These are phyloP conservation scores for Populus davidiana DNA, from an alignment of 345 rosid species.

Conservation along the genomic window DNA sequence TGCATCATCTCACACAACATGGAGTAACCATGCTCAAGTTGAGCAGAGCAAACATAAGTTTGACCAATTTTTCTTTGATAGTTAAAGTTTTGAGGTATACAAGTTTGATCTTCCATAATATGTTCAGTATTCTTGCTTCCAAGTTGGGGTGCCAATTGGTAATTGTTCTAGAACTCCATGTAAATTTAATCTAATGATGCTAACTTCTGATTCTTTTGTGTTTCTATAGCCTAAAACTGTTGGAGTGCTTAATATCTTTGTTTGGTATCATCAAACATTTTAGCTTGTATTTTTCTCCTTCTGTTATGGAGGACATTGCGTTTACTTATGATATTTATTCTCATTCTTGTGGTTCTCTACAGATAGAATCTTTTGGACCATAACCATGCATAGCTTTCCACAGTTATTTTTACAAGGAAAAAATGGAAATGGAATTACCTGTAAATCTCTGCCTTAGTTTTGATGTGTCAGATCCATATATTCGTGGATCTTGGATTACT, in stretches of 20 bases:
- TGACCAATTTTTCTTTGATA: not conserved
- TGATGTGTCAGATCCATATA: not conserved
- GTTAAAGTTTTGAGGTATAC: too few species aligned
- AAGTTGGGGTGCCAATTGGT: not conserved
- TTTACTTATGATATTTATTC: not conserved
- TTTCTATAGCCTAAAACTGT: too few species aligned
- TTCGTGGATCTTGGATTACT: slow-evolving; percentile 10
- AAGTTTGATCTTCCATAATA: too few species aligned
- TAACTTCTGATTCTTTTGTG: too few species aligned
- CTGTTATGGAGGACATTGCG: too few species aligned
- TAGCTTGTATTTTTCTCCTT: too few species aligned
- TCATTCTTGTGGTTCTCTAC: not conserved
- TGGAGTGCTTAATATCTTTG: too few species aligned
- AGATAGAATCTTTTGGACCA: not conserved
- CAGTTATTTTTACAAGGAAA: not conserved
- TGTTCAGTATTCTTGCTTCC: not conserved
- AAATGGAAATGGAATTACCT: not conserved
- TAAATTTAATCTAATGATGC: too few species aligned
- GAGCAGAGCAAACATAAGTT: not conserved
- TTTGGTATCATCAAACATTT: too few species aligned
- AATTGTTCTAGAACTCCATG: too few species aligned
- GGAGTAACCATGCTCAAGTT: not conserved
- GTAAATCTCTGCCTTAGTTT: not conserved
- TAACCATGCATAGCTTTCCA: not conserved
- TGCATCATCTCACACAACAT: not conserved